These are phyloP conservation scores for Jackrogersella multiformis DNA, from an alignment of 495 filamentous ascomycete genomes.

Conservation along the genomic window DNA sequence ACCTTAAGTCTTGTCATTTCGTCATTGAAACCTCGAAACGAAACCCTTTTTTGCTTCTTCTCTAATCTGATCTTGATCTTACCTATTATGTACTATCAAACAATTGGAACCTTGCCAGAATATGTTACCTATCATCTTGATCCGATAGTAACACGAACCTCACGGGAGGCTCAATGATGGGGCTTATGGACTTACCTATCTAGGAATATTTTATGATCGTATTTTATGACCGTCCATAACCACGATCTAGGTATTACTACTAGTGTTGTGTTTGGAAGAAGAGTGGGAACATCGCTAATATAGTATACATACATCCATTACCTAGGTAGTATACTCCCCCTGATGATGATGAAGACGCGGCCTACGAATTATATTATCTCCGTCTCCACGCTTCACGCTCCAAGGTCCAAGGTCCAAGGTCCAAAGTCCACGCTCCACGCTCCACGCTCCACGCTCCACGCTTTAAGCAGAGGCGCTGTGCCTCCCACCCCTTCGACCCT, in stretches of 20 bases:
- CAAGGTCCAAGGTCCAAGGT: slow-evolving; percentile 5
- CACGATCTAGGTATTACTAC: no score
- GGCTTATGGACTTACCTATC: no score
- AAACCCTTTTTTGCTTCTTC: slow-evolving; percentile 32
- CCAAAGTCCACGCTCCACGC: background rate
- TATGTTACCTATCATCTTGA: no score
- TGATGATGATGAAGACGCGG: slow-evolving; percentile 19
- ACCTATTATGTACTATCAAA: no score
- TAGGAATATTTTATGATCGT: no score
- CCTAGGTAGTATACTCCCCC: slow-evolving; percentile 12
- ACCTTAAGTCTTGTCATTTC: slow-evolving; percentile 37
- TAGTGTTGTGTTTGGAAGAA: slow-evolving; percentile 17
- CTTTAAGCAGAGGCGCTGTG: slow-evolving; percentile 24
- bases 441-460: no score
- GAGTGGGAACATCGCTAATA: slow-evolving; percentile 36
- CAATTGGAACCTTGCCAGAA: slow-evolving; percentile 4
- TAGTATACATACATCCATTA: no score
- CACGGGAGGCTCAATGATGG: slow-evolving; percentile 12
- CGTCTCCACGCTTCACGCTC: slow-evolving; percentile 32
- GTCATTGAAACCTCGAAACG: slow-evolving; percentile 39
- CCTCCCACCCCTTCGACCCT: slow-evolving; percentile 35
- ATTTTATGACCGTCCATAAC: slow-evolving; percentile 2
- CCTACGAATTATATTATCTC: slow-evolving; percentile 30
- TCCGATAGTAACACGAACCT: slow-evolving; percentile 1
- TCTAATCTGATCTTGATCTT: slow-evolving; percentile 26